Evolutionary conservation across 2,329 filamentous ascomycete species (phyloP).

Genomic region (Exophiala calicioides): DNA sequence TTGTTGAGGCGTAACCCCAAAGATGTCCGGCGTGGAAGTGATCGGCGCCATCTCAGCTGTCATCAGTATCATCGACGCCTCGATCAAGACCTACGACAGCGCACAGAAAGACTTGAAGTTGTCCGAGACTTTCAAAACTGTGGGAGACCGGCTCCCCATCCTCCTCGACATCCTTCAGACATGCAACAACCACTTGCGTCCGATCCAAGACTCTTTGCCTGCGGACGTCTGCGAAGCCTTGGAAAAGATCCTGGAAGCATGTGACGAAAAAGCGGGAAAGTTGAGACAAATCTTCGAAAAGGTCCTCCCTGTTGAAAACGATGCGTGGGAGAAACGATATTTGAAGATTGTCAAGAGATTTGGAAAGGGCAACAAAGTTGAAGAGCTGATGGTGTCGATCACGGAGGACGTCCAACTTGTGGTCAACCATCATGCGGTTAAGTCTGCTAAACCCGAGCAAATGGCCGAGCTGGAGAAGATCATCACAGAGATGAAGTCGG

Average conservation of each 20-base stretch:
- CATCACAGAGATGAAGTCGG: slow-evolving; percentile 10
- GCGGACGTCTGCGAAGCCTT: slow-evolving; percentile 5
- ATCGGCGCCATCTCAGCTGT: slow-evolving; percentile 11
- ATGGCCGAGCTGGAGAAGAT: slow-evolving; percentile 13
- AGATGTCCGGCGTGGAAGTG: slow-evolving; percentile 17
- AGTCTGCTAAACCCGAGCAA: slow-evolving; percentile 10
- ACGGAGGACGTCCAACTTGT: slow-evolving; percentile 12
- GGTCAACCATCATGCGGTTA: slow-evolving; percentile 17
- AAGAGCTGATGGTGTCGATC: slow-evolving; percentile 19
- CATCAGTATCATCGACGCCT: slow-evolving; percentile 14
- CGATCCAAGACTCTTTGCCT: slow-evolving; percentile 7
- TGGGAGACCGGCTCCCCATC: slow-evolving; percentile 10
- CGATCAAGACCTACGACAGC: slow-evolving; percentile 8
- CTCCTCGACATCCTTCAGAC: slow-evolving; percentile 16
- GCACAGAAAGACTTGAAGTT: slow-evolving; percentile 16
- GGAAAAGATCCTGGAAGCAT: slow-evolving; percentile 6
- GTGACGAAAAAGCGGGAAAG: slow-evolving; percentile 10
- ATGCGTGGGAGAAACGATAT: slow-evolving; percentile 18
- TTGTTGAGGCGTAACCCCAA: background rate
- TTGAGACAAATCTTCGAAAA: slow-evolving; percentile 16
- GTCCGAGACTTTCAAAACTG: slow-evolving; percentile 8
- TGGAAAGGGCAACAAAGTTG: slow-evolving; percentile 19
- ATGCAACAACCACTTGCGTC: slow-evolving; percentile 12
- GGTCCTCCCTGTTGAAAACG: slow-evolving; percentile 12
- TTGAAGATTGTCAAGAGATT: slow-evolving; percentile 9